phyloP scores from a whole-genome alignment of 805 yeast species.

The Cyberlindnera veronae region DNA sequence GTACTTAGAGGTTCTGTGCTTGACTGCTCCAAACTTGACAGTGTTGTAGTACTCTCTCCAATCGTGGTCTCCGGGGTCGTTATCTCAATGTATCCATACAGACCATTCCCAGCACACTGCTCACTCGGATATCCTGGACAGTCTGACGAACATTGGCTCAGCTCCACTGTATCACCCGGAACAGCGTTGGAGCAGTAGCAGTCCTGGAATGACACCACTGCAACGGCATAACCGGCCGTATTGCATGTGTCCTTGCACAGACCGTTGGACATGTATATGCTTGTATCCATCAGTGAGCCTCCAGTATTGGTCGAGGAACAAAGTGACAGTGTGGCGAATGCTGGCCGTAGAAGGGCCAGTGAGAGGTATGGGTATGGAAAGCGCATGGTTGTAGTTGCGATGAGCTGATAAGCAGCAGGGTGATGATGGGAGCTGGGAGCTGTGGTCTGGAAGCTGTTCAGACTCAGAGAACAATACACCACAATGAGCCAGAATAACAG shows the following conservation, averaged over 20 bases:
- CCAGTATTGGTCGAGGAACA: conserved; percentile 24
- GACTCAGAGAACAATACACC: too few relatives aligned
- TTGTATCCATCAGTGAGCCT: conserved; percentile 8
- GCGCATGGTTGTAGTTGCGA: too few relatives aligned
- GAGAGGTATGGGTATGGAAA: neutral
- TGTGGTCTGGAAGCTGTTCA: too few relatives aligned
- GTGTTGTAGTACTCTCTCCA: conserved; percentile 10
- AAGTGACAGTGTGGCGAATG: conserved; percentile 9
- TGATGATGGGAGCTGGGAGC: too few relatives aligned
- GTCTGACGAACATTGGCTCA: conserved; percentile 30
- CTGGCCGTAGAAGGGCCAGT: neutral
- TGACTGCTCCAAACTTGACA: too few relatives aligned
- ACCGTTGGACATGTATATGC: conserved; percentile 38
- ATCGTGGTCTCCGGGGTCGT: conserved; percentile 2
- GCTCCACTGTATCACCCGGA: conserved; percentile 35
- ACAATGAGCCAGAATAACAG: too few relatives aligned
- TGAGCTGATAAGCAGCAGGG: neutral
- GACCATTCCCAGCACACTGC: conserved; percentile 36
- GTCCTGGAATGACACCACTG: conserved; percentile 37
- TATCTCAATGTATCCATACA: conserved; percentile 38
- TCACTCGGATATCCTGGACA: conserved; percentile 46
- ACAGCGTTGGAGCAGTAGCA: conserved; percentile 44
- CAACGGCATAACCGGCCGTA: conserved; percentile 38
- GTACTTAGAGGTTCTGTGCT: neutral
- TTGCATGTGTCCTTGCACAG: conserved; percentile 39